phyloP scores from a whole-genome alignment of 257 asterid genomes.

The Thymus mandschuricus region DNA sequence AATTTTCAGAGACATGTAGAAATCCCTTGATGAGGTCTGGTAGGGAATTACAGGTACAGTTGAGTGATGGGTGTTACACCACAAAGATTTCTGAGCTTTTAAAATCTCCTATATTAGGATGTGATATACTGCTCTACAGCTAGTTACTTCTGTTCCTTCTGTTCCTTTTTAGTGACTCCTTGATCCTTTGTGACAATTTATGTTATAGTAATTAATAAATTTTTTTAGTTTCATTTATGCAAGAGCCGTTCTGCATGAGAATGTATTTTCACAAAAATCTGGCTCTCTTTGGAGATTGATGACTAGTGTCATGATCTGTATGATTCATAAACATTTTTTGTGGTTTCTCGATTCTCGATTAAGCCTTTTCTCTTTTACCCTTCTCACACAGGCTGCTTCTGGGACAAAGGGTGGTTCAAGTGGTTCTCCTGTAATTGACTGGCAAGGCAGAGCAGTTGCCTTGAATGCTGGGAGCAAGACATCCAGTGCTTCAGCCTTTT shows the following conservation, averaged over 20 bases:
- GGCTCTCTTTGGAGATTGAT: slow-evolving; percentile 19
- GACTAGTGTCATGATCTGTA: slow-evolving; percentile 13
- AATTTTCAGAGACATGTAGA: not conserved
- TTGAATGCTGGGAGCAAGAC: slow-evolving; percentile 99
- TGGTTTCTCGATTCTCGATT: slow-evolving; percentile 21
- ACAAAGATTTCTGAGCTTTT: not conserved
- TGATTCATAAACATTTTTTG: slow-evolving; percentile 20
- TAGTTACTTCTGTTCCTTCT: not conserved
- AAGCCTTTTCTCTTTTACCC: slow-evolving; percentile 16
- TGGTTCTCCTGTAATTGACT: slow-evolving; percentile 99
- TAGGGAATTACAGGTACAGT: not conserved
- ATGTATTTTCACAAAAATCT: slow-evolving; percentile 10
- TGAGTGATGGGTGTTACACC: not conserved
- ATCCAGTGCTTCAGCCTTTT: slow-evolving; percentile 97
- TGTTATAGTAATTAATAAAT: not conserved
- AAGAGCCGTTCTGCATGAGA: not conserved
- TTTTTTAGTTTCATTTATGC: not conserved
- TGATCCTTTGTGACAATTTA: not conserved
- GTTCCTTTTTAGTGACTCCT: not conserved
- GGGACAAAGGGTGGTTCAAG: slow-evolving; percentile 99
- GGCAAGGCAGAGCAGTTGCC: slow-evolving; percentile 99
- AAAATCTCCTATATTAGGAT: not conserved
- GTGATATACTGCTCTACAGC: not conserved
- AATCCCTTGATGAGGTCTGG: not conserved
- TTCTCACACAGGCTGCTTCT: slow-evolving; percentile 83